Percentiles rank a stretch among this genome's conserved stretches.
Conservation (phyloP, 495 filamentous ascomycete species). For the Neurospora africana region DNA sequence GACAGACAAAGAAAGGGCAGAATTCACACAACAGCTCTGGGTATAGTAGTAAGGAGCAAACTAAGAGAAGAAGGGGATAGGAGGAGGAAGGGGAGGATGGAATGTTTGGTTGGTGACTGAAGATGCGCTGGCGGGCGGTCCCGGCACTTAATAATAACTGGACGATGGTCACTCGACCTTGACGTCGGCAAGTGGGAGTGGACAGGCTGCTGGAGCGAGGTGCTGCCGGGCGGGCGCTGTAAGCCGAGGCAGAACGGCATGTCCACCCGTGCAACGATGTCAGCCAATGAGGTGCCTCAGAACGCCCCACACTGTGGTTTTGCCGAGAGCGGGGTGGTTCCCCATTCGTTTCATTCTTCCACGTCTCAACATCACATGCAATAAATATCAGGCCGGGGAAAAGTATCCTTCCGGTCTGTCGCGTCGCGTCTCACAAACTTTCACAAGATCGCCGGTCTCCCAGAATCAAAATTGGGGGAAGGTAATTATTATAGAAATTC, state of each 20-base stretch:
- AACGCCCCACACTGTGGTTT: constrained; percentile 3
- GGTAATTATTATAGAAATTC: background rate
- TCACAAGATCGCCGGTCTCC: background rate
- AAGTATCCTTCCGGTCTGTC: background rate
- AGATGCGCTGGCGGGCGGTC: constrained; percentile 2
- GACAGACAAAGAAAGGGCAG: background rate
- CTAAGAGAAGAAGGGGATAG: background rate
- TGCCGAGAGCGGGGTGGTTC: constrained; percentile 17
- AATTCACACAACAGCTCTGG: background rate
- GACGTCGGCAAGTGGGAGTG: constrained; percentile 11
- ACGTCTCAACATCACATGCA: background rate
- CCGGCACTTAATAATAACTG: constrained; percentile 2
- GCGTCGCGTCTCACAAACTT: background rate
- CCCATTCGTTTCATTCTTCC: background rate
- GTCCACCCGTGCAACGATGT: background rate
- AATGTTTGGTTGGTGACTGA: background rate
- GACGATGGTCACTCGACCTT: constrained; percentile 1
- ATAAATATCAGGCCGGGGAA: background rate
- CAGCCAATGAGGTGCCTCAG: background rate
- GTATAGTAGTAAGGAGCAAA: constrained; percentile 3
- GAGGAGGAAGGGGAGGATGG: background rate
- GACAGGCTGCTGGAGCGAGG: constrained; percentile 1
- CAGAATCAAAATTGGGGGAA: background rate
- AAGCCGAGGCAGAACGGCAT: constrained; percentile 17
- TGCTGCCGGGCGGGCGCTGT: constrained; percentile 10